Evolutionary conservation across 768 basidiomycete genomes (phyloP).

Genomic region (Gelatoporia subvermispora): DNA sequence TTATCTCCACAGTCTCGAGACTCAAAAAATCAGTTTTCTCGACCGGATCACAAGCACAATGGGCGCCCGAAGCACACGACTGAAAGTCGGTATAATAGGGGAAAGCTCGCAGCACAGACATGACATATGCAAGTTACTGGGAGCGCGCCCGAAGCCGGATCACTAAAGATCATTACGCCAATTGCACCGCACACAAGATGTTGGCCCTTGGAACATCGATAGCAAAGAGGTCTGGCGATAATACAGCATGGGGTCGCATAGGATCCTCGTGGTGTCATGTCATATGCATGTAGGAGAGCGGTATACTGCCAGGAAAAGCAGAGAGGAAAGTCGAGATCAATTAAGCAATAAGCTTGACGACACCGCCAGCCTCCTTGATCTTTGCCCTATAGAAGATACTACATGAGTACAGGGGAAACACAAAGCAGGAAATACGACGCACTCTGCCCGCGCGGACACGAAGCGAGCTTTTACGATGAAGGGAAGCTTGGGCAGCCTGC

Average conservation of each 20-base stretch:
- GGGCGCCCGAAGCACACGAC: too few relatives aligned
- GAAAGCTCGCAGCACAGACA: neutral
- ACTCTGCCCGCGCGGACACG: slow-evolving; percentile 86
- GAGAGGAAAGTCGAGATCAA: slow-evolving; percentile 20
- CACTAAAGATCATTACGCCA: too few relatives aligned
- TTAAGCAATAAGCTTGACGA: slow-evolving; percentile 89
- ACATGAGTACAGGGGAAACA: slow-evolving; percentile 6
- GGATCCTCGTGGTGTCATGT: slow-evolving; percentile 21
- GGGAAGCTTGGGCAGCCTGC: slow-evolving; percentile 80
- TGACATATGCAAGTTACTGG: neutral
- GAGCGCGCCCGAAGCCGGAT: too few relatives aligned
- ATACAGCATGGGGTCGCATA: slow-evolving; percentile 27
- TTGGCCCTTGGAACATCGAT: too few relatives aligned
- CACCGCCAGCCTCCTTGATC: slow-evolving; percentile 93
- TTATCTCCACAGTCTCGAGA: too few relatives aligned
- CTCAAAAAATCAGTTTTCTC: too few relatives aligned
- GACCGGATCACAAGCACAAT: too few relatives aligned
- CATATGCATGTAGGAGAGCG: slow-evolving; percentile 24
- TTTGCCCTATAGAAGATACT: slow-evolving; percentile 39
- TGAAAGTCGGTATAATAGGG: too few relatives aligned
- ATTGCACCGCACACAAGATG: too few relatives aligned
- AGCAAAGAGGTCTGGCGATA: neutral
- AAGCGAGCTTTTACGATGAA: slow-evolving; percentile 99
- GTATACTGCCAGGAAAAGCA: slow-evolving; percentile 15
- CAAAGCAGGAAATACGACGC: slow-evolving; percentile 20